A percentile compares a stretch with the other conserved stretches of the same genome.
Evolutionary conservation across 495 filamentous ascomycete species (phyloP).

Genomic region (Cudoniella acicularis): DNA sequence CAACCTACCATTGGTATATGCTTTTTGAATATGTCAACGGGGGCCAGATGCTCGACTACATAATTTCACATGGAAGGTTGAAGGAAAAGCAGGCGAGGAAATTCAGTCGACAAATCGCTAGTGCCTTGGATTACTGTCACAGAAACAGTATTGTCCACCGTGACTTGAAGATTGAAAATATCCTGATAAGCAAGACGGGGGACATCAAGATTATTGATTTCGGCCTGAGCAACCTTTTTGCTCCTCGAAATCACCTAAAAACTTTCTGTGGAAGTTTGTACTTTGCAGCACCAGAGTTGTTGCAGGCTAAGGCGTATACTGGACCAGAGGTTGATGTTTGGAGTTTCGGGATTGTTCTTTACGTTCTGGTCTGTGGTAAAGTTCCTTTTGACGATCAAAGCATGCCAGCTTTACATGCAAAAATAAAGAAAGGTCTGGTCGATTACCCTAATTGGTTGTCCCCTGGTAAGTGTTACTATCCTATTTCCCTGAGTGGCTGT

Average conservation of each 20-base stretch:
- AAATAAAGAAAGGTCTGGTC: slow-evolving; percentile 96
- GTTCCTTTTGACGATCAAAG: slow-evolving; percentile 99
- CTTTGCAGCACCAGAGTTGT: slow-evolving; percentile 92
- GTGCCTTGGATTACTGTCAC: slow-evolving; percentile 98
- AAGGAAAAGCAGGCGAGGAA: slow-evolving; percentile 99
- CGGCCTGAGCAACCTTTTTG: slow-evolving; percentile 94
- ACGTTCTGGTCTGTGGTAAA: slow-evolving; percentile 96
- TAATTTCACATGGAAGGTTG: slow-evolving; percentile 94
- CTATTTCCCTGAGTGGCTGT: background rate
- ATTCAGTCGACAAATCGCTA: slow-evolving; percentile 95
- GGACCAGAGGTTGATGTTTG: slow-evolving; percentile 97
- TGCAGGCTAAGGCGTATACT: slow-evolving; percentile 91
- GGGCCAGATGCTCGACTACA: slow-evolving; percentile 99
- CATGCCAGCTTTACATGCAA: slow-evolving; percentile 97
- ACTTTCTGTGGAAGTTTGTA: slow-evolving; percentile 98
- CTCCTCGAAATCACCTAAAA: slow-evolving; percentile 80
- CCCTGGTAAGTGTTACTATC: slow-evolving; percentile 55
- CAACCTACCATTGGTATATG: slow-evolving; percentile 99
- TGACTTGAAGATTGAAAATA: slow-evolving; percentile 98
- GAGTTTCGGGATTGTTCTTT: slow-evolving; percentile 99
- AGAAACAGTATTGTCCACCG: slow-evolving; percentile 98
- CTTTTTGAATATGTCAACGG: slow-evolving; percentile 99
- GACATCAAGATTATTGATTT: slow-evolving; percentile 99
- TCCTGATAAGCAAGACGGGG: slow-evolving; percentile 97
- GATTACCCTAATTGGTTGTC: slow-evolving; percentile 95